Percentiles rank a stretch among this genome's conserved stretches.
phyloP scores from a whole-genome alignment of 2,329 filamentous ascomycete species.

The Knoxdaviesia capensis region DNA sequence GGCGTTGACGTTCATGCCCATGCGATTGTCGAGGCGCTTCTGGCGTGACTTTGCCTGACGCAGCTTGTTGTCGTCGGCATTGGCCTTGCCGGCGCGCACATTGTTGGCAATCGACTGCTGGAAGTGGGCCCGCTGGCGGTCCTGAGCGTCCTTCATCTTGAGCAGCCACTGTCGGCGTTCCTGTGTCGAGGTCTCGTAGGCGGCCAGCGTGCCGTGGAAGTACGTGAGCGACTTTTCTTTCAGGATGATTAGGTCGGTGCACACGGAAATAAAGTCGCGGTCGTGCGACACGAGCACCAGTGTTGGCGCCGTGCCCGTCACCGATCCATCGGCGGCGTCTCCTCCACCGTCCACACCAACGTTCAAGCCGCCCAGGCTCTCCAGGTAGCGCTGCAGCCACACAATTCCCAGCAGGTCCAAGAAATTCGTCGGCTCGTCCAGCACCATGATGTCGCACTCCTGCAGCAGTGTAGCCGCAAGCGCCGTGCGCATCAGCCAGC shows the following conservation, averaged over 20 bases:
- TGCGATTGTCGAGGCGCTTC: constrained; percentile 67
- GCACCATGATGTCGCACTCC: constrained; percentile 55
- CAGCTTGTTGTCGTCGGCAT: constrained; percentile 68
- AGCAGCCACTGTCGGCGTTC: constrained; percentile 48
- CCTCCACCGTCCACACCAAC: too few species aligned
- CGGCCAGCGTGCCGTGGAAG: constrained; percentile 54
- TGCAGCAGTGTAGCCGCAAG: constrained; percentile 49
- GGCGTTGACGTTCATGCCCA: constrained; percentile 54
- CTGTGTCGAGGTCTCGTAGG: constrained; percentile 48
- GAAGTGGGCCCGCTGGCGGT: constrained; percentile 63
- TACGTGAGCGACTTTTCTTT: constrained; percentile 51
- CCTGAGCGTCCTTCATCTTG: constrained; percentile 65
- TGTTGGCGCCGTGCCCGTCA: constrained; percentile 32
- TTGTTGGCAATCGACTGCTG: constrained; percentile 59
- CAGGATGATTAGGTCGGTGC: constrained; percentile 60
- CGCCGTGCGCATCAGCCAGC: constrained; percentile 52
- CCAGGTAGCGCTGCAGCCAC: constrained; percentile 61
- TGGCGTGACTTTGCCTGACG: constrained; percentile 70
- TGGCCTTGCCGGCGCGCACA: constrained; percentile 53
- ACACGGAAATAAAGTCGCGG: constrained; percentile 56
- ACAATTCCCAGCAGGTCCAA: constrained; percentile 67
- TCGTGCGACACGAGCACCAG: constrained; percentile 71
- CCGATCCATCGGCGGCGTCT: too few species aligned
- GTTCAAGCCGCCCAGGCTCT: constrained; percentile 24
- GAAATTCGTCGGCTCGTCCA: constrained; percentile 80